phyloP scores from a whole-genome alignment of 257 asterid genomes.

The Fraxinus pennsylvanica region DNA sequence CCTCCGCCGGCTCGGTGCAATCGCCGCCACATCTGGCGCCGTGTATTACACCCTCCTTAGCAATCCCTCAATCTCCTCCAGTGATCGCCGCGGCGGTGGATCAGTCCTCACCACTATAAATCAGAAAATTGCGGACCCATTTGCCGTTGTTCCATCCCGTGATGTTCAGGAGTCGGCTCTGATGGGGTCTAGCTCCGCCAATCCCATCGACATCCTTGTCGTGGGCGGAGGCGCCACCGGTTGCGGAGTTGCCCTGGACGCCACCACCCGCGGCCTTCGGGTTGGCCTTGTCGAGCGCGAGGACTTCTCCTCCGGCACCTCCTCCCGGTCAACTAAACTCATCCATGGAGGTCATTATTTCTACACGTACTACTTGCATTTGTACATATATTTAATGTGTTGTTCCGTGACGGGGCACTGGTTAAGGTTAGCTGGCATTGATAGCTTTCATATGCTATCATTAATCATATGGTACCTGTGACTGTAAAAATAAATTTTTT shows the following conservation, averaged over 20 bases:
- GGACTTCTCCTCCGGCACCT: constrained; percentile 91
- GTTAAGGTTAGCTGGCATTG: constrained; percentile 27
- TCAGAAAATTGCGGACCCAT: constrained; percentile 65
- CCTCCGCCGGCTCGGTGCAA: constrained; percentile 75
- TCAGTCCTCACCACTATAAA: constrained; percentile 42
- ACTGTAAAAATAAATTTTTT: constrained; percentile 26
- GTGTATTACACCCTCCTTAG: constrained; percentile 52
- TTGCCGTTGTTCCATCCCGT: constrained; percentile 68
- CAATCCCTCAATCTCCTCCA: constrained; percentile 55
- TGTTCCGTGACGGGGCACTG: constrained; percentile 21
- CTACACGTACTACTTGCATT: not conserved
- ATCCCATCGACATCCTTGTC: constrained; percentile 87
- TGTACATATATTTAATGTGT: constrained; percentile 10
- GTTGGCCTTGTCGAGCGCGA: constrained; percentile 96
- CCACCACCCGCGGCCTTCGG: constrained; percentile 94
- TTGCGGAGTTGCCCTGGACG: constrained; percentile 93
- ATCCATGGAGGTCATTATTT: constrained; percentile 86
- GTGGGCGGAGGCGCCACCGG: constrained; percentile 99
- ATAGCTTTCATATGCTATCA: constrained; percentile 20
- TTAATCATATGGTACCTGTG: constrained; percentile 28
- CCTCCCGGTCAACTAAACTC: constrained; percentile 94
- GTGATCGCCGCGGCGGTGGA: constrained; percentile 45
- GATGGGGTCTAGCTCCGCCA: constrained; percentile 53
- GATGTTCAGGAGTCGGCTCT: constrained; percentile 70
- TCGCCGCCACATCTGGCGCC: constrained; percentile 68